Conservation (phyloP, 768 basidiomycete genomes). For the Pleurotus citrinopileatus region DNA sequence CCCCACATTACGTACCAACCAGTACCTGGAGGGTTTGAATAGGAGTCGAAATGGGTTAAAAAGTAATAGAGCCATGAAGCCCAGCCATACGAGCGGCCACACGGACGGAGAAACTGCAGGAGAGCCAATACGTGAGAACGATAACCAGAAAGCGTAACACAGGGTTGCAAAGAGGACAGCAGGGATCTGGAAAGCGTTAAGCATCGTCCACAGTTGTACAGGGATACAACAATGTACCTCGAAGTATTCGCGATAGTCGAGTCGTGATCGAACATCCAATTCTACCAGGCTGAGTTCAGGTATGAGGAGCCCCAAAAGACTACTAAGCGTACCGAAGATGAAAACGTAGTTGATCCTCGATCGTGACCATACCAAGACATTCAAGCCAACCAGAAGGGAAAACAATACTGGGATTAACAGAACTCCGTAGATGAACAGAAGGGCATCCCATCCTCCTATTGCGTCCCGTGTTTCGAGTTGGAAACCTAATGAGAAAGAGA, state of each 20-base stretch:
- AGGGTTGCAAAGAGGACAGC: conserved; percentile 74
- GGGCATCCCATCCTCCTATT: conserved; percentile 68
- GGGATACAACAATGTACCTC: conserved; percentile 33
- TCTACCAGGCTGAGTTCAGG: conserved; percentile 36
- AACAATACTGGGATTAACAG: conserved; percentile 75
- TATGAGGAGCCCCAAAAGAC: conserved; percentile 13
- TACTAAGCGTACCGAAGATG: conserved; percentile 65
- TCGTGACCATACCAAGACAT: conserved; percentile 73
- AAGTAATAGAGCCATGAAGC: conserved; percentile 52
- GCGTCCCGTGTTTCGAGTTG: conserved; percentile 44
- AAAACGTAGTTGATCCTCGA: conserved; percentile 91
- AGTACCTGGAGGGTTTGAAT: conserved; percentile 67
- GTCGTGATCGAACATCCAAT: conserved; percentile 62
- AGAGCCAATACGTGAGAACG: conserved; percentile 63
- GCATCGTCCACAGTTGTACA: neutral
- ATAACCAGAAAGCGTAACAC: conserved; percentile 81
- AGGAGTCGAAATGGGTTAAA: conserved; percentile 76
- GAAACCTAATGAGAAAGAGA: conserved; percentile 40
- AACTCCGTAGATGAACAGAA: conserved; percentile 78
- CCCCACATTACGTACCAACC: conserved; percentile 67
- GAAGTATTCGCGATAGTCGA: conserved; percentile 78
- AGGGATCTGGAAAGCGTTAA: conserved; percentile 58
- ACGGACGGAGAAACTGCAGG: conserved; percentile 57
- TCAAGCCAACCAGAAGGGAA: conserved; percentile 75
- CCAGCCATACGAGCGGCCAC: conserved; percentile 85